Conservation (phyloP, 2,329 filamentous ascomycete genomes). For the Phialophora expanda region DNA sequence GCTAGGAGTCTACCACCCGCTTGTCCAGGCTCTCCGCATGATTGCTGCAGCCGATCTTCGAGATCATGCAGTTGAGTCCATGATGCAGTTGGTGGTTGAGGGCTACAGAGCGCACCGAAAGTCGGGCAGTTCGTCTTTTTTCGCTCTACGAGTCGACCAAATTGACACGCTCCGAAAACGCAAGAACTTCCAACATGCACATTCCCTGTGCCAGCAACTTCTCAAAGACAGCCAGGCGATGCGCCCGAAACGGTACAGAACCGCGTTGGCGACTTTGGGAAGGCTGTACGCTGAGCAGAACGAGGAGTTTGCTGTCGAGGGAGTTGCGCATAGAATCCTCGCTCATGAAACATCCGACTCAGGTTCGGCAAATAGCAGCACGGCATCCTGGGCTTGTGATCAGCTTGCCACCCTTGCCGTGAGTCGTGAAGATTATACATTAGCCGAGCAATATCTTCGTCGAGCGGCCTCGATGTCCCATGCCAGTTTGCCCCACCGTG, state of each 20-base stretch:
- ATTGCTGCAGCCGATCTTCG: constrained; percentile 14
- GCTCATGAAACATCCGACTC: constrained; percentile 23
- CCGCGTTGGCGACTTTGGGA: constrained; percentile 29
- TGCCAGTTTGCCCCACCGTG: constrained; percentile 24
- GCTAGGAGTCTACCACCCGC: constrained; percentile 25
- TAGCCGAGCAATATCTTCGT: constrained; percentile 28
- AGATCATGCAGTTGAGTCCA: constrained; percentile 24
- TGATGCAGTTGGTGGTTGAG: constrained; percentile 31
- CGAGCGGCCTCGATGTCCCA: constrained; percentile 22
- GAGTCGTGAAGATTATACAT: constrained; percentile 22
- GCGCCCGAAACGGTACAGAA: constrained; percentile 27
- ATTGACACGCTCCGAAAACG: constrained; percentile 32
- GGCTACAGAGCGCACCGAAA: constrained; percentile 25
- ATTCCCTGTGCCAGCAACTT: constrained; percentile 22
- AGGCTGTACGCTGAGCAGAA: constrained; percentile 28
- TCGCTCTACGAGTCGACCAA: constrained; percentile 32
- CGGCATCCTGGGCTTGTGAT: constrained; percentile 30
- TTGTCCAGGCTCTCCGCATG: constrained; percentile 17
- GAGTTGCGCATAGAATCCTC: constrained; percentile 29
- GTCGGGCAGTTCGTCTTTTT: constrained; percentile 27
- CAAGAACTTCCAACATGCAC: constrained; percentile 24
- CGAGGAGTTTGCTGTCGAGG: constrained; percentile 29
- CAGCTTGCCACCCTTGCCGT: constrained; percentile 29
- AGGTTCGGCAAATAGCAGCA: constrained; percentile 20
- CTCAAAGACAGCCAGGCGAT: constrained; percentile 30